Base-by-base conservation (phyloP, 2,329 filamentous ascomycete species). In the Corinectria fuckeliana region DNA sequence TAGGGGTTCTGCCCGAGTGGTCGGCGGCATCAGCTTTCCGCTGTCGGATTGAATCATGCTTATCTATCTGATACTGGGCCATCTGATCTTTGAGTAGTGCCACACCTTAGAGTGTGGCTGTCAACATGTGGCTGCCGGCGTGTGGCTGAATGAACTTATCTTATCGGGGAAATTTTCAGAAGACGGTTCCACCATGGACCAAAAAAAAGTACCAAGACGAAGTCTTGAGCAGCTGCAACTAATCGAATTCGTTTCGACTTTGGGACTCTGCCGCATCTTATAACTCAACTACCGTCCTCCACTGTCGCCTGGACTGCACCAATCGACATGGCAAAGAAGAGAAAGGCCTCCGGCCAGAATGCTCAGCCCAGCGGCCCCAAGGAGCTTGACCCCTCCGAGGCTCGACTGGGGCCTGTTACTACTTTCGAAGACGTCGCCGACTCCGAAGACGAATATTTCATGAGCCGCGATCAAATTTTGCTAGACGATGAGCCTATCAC, bases 381-480 rank as follows among this genome's bases (percentile, higher is more conserved):
- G 61, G 85, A 87, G 30, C 72, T 85, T 60, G 77, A 88, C 70
- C 71, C 80, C 47, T 77, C 79, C 28, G 87, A 88, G 63, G 85
- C 88, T 32, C 86, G 87, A 51, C 83, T 93, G 14, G 83, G 82
- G 21, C 80, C 80, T 20, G 80, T 88, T 69, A 81, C 76, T 45
- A 88, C 86, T 2, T 94, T 85, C 75, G 88, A 94, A 76, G 92
- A 96, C 77, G 89, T 99, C 68, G 92, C 93, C 65, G 90, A 97
- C 74, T 96, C 93, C 1, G 92, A 97, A 75, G 95, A 99, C 75
- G 92, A 97, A 74, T 96, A 97, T 75, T 92, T 94, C 71, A 82
- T 93, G 60, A 90, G 93, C 64, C 87, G 91, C 65, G 95, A 99
- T 77, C 90, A 91, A 72, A 88, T 99, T 63, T 77, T 94, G 70